Conservation (phyloP, 805 yeast genomes). For the Candida insectalens region DNA sequence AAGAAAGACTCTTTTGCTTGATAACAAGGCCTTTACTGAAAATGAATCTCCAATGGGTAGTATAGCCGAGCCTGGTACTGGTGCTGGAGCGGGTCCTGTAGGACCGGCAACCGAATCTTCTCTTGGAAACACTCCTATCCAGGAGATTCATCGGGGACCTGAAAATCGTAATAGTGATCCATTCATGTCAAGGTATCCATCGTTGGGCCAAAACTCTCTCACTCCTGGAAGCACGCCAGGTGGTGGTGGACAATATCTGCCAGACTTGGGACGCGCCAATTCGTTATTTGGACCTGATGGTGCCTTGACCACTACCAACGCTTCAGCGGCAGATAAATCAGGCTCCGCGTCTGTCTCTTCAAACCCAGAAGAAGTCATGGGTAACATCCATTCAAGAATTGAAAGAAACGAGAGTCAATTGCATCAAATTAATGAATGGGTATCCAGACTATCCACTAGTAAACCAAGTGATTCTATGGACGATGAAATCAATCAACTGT, state of each 20-base stretch:
- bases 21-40: conserved; percentile 17
- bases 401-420: conserved; percentile 41
- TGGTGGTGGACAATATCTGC: neutral
- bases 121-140: conserved; percentile 10
- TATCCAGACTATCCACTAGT: conserved; percentile 15
- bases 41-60: neutral
- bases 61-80: neutral
- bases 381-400: conserved; percentile 37
- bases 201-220: neutral
- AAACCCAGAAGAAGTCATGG: conserved; percentile 17
- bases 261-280: neutral
- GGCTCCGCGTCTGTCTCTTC: conserved; percentile 8
- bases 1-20: conserved; percentile 17
- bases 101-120: conserved; percentile 12
- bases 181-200: neutral
- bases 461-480: conserved; percentile 8
- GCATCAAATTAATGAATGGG: conserved; percentile 50
- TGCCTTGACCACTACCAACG: neutral
- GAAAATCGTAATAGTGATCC: conserved; percentile 19
- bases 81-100: no score
- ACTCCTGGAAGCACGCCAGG: neutral
- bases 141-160: conserved; percentile 22
- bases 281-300: neutral
- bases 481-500: conserved; percentile 27
- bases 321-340: conserved; percentile 3